A percentile compares a stretch with the other conserved stretches of the same genome.
phyloP scores from a whole-genome alignment of 345 rosid species.

The Tarenaya hassleriana region DNA sequence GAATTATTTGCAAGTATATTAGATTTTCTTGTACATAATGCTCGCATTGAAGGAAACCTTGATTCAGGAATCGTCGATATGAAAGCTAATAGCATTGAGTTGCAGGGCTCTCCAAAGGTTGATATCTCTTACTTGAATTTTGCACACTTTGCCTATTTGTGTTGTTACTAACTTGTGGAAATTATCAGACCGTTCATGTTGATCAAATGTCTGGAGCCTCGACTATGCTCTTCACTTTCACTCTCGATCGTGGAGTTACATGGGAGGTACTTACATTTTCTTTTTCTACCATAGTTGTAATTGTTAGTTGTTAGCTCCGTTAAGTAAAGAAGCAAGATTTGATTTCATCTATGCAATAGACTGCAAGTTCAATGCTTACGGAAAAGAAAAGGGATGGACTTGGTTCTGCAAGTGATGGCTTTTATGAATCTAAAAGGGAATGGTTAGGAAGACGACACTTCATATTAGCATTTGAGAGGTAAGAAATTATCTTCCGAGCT shows the following conservation, averaged over 20 bases:
- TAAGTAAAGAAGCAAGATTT: constrained; percentile 2
- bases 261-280: constrained; percentile 66
- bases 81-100: constrained; percentile 74
- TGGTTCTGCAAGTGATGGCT: constrained; percentile 79
- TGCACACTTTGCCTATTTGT: constrained; percentile 15
- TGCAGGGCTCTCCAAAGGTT: constrained; percentile 88
- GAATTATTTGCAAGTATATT: constrained; percentile 83
- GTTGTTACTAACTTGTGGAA: constrained; percentile 24
- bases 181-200: constrained; percentile 78
- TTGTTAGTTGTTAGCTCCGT: constrained; percentile 14
- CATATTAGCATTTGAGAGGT: constrained; percentile 93
- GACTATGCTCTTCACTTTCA: constrained; percentile 80
- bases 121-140: constrained; percentile 22
- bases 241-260: constrained; percentile 85
- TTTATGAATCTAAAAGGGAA: constrained; percentile 94
- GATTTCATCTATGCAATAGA: constrained; percentile 37
- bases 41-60: constrained; percentile 89
- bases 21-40: constrained; percentile 87
- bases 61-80: constrained; percentile 95
- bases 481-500: constrained; percentile 14
- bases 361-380: constrained; percentile 66
- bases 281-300: constrained; percentile 7
- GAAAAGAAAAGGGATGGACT: constrained; percentile 78
- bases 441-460: constrained; percentile 94
- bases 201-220: constrained; percentile 97